phyloP scores from a whole-genome alignment of 2,329 filamentous ascomycete genomes.

The Paraphaeosphaeria minitans region DNA sequence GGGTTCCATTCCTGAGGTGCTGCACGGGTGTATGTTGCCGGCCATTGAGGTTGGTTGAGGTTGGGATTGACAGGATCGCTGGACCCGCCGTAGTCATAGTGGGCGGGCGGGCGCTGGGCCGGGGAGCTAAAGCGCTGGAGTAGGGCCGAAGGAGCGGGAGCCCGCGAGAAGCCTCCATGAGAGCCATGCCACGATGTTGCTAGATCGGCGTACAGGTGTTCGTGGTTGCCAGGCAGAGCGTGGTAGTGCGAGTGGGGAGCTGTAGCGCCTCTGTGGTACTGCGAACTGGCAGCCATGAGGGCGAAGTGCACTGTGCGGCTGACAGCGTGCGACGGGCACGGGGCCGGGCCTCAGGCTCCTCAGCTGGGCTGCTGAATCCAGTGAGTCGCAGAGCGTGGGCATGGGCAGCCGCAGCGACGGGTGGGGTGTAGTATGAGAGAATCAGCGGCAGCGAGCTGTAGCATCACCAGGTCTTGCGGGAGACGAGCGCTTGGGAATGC shows the following conservation, averaged over 20 bases:
- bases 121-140: slow-evolving; percentile 15
- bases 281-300: slow-evolving; percentile 37
- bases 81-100: slow-evolving; percentile 30
- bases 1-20: slow-evolving; percentile 26
- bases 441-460: slow-evolving; percentile 25
- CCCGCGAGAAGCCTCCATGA: slow-evolving; percentile 28
- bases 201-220: slow-evolving; percentile 31
- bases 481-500: slow-evolving; percentile 24
- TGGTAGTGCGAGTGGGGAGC: slow-evolving; percentile 35
- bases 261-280: slow-evolving; percentile 37
- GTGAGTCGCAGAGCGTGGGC: slow-evolving; percentile 25
- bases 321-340: slow-evolving; percentile 29
- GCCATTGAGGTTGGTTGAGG: slow-evolving; percentile 23
- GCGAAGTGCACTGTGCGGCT: slow-evolving; percentile 18
- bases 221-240: slow-evolving; percentile 26
- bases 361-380: slow-evolving; percentile 20
- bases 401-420: slow-evolving; percentile 25
- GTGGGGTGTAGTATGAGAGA: slow-evolving; percentile 23
- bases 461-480: slow-evolving; percentile 29
- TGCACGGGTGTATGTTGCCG: slow-evolving; percentile 24
- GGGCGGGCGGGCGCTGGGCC: slow-evolving; percentile 27
- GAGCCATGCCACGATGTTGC: slow-evolving; percentile 32
- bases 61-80: slow-evolving; percentile 28
- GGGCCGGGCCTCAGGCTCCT: slow-evolving; percentile 26
- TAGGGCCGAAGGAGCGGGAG: slow-evolving; percentile 10